Conservation (phyloP, 2,329 filamentous ascomycete genomes). For the Trichoderma afroharzianum region DNA sequence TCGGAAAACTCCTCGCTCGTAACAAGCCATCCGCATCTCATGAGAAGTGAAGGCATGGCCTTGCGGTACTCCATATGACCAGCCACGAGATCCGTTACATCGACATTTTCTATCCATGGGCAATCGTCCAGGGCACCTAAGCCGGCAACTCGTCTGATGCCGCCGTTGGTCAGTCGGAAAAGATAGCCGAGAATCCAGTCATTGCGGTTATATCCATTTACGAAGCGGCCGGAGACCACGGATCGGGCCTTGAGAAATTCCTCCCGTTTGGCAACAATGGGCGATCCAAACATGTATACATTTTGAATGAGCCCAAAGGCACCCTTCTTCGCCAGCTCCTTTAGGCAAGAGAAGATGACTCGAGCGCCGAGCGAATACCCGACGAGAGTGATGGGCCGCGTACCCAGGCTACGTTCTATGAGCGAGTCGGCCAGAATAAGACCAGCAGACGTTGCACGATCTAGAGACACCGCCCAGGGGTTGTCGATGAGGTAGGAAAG, state of each 20-base stretch:
- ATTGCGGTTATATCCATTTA: constrained; percentile 90
- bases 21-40: constrained; percentile 85
- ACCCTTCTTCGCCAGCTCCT: constrained; percentile 78
- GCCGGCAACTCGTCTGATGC: constrained; percentile 83
- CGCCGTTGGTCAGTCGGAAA: constrained; percentile 89
- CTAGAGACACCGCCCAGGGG: constrained; percentile 94
- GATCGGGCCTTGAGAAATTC: constrained; percentile 78
- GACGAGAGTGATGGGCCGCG: constrained; percentile 85
- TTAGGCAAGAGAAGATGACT: constrained; percentile 87
- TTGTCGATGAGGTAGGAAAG: constrained; percentile 96
- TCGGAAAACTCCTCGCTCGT: constrained; percentile 92
- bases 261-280: constrained; percentile 85
- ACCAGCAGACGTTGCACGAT: constrained; percentile 82
- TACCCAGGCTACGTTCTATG: constrained; percentile 85
- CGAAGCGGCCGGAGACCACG: constrained; percentile 87
- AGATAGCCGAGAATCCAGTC: constrained; percentile 98
- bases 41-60: constrained; percentile 83
- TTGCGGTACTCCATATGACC: constrained; percentile 97
- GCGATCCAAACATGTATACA: constrained; percentile 90
- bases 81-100: constrained; percentile 79
- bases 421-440: constrained; percentile 92
- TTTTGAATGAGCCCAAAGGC: constrained; percentile 89
- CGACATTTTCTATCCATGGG: constrained; percentile 82
- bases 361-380: constrained; percentile 91
- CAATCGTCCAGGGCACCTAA: constrained; percentile 71